These are phyloP conservation scores for Xylaria castorea DNA, from an alignment of 495 filamentous ascomycete species.

Conservation along the genomic window DNA sequence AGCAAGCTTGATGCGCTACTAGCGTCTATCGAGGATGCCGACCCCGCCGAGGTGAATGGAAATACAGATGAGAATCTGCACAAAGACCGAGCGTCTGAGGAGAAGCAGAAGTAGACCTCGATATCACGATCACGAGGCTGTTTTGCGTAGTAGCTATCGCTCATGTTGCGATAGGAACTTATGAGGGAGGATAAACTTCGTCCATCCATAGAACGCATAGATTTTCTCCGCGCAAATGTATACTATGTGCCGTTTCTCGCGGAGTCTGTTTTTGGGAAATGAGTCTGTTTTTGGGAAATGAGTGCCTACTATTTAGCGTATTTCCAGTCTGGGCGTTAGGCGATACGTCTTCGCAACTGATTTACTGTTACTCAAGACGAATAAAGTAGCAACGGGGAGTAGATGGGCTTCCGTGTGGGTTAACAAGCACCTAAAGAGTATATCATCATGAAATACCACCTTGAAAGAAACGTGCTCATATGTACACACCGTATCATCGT, in stretches of 20 bases:
- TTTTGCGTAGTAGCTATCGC: not conserved
- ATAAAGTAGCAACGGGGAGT: not conserved
- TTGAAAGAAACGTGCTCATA: not conserved
- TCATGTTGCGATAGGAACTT: not conserved
- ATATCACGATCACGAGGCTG: not conserved
- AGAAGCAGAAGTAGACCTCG: constrained; percentile 21
- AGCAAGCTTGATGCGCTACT: constrained; percentile 61
- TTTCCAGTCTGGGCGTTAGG: not conserved
- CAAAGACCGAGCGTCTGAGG: constrained; percentile 26
- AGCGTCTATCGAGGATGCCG: constrained; percentile 46
- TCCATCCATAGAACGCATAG: not conserved
- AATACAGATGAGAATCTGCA: not conserved
- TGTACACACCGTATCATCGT: not conserved
- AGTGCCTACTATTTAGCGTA: not conserved
- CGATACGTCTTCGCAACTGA: not conserved
- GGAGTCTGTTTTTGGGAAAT: not conserved
- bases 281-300: not conserved
- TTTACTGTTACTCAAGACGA: not conserved
- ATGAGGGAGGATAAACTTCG: not conserved
- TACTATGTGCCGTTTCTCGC: not conserved
- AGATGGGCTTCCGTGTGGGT: not conserved
- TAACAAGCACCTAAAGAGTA: not conserved
- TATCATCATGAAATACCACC: not conserved
- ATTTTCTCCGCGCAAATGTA: not conserved
- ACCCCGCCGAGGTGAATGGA: not conserved